Base-by-base conservation (phyloP, 164 flowering plant species). In the Tetrastigma voinierianum region DNA sequence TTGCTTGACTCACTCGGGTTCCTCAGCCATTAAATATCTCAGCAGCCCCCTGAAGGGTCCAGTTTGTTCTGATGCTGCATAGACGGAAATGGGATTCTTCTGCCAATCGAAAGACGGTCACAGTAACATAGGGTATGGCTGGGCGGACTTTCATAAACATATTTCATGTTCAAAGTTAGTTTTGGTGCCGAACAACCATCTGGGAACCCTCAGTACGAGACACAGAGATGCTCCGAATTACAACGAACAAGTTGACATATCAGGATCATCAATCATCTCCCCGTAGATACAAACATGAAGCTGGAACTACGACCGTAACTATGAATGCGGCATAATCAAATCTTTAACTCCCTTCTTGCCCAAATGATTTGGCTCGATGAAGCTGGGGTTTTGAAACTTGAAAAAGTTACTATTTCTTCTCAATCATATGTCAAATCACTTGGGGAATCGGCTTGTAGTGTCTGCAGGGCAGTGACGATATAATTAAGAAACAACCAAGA, bases 201-300 rank as follows among this genome's bases (percentile, higher is more conserved):
- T 53, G 72, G 93, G 52, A 96, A 96, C 83, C 96, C 91, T 51
- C 70, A 93, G 66, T 95, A 90, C 63, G 96, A 93, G 59, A 93
- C 61, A 71, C 72, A 9, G 97, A 89, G 65, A 76, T 77, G 76
- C 90, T 96, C 40, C 98, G 99, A 45, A n/a, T n/a, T 90, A 88
- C 46, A 20, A 57, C 51, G 91, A 86, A 69, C 87, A 84, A 64
- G 61, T 77, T 45, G 86, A 78, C 76, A 57, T 80, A 77, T 20
- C 87, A 75, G 51, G 99, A 91, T 25, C 96, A 97, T 14, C 84
- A 8, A 21, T 74, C 20, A 81, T 93, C 47, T 78, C 95, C 46
- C 98, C 99, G 98, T 98, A 96, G 67, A 79, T 96, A 64, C 97
- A 85, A 68, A 96, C 99, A 44, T 96, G 90, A 96, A 87, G 77